Evolutionary conservation across 2,329 filamentous ascomycete species (phyloP), one percentile per base, ranked within the genome.

Genomic region (Ustilaginoidea virens): DNA sequence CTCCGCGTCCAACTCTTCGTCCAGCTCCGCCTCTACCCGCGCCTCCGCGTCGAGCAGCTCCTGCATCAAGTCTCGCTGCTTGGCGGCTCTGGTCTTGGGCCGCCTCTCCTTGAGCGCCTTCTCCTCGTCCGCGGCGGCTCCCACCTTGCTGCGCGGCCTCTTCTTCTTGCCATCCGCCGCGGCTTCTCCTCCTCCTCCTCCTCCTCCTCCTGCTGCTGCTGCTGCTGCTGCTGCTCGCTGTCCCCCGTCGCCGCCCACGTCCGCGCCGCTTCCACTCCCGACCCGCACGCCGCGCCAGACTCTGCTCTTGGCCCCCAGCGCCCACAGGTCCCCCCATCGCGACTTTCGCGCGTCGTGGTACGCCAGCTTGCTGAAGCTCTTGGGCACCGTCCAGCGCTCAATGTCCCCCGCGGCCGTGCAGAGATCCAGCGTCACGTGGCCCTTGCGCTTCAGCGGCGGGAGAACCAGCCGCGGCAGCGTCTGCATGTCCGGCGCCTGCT

Each of bases 341-440:
- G 78, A 69, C 56, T 98, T 98, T 36, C 90, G 74, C 20, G 90
- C 90, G 48, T 96, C 90, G 42, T 80, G 82, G 56, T 87, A 96
- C 1, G 85, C 85, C 43, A 79, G 73, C 42, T 69, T 75, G 49
- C 76, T 77, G 53, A 77, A 90, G 34, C 75, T 83, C 41, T 74
- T 74, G 2, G 87, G 81, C 0, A 98, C 77, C 0, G 79, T 90
- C 90, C 90, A 98, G 31, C 90, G 80, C 60, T 98, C 87, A 19
- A 94, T 74, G 23, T 69, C 74, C 18, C 81, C 90, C 1, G 71
- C 66, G 0, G 87, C 79, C 0, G 90, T 96, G 61, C 90, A 98
- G 3, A 96, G 50, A 47, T 98, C 90, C 17, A 98, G 60, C 11
- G 79, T 82, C 24, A 96, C 76, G 49, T 98, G 90, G 1, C 85